These are phyloP conservation scores for Diophrys sp. DNA, from an alignment of 73 alveolate genomes.

Conservation along the genomic window DNA sequence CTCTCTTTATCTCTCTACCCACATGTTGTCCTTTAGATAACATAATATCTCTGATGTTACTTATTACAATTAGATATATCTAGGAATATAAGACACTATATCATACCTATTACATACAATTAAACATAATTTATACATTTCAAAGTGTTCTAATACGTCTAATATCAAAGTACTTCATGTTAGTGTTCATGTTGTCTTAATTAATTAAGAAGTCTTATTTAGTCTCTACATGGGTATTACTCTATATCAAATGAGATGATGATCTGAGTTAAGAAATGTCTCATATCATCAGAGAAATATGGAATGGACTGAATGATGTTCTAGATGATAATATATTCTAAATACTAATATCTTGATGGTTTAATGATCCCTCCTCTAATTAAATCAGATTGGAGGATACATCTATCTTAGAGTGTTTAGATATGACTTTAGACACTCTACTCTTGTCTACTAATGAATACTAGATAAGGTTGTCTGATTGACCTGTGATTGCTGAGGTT, in stretches of 20 bases:
- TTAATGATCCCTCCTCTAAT: not conserved
- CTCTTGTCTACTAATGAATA: not conserved
- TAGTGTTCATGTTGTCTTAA: conserved; percentile 32
- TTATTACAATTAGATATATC: conserved; percentile 50
- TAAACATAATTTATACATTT: conserved; percentile 53
- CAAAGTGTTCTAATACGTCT: conserved; percentile 51
- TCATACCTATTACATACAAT: conserved; percentile 57
- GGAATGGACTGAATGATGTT: conserved; percentile 73
- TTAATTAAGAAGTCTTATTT: too few species aligned
- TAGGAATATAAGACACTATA: conserved; percentile 28
- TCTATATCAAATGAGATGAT: conserved; percentile 41
- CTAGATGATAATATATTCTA: conserved; percentile 74
- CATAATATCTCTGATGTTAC: conserved; percentile 9
- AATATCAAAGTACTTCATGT: conserved; percentile 28
- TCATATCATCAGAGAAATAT: conserved; percentile 78
- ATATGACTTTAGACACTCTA: not conserved
- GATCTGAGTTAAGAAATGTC: conserved; percentile 58
- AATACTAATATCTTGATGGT: conserved; percentile 49
- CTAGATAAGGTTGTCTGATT: not conserved
- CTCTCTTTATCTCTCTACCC: conserved; percentile 8
- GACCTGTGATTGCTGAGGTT: conserved; percentile 20
- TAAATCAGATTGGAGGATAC: too few species aligned
- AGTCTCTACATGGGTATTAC: too few species aligned
- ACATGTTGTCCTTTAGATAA: not conserved
- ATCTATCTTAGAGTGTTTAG: too few species aligned